Base-by-base conservation (phyloP, 2,329 filamentous ascomycete species). In the Eutypella sp. region DNA sequence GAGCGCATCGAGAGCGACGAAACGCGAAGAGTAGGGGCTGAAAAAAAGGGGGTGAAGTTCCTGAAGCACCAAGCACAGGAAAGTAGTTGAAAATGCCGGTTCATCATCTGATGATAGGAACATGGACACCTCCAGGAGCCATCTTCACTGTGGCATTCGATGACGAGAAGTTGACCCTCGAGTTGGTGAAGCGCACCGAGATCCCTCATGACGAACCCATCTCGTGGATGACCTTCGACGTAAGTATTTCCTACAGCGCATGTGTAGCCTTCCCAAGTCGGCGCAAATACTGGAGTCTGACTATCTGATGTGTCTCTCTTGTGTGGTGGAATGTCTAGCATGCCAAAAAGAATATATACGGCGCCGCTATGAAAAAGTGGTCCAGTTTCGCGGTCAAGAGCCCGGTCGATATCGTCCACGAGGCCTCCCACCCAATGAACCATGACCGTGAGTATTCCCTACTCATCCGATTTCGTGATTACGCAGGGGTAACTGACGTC, bases 311-410 rank as follows among this genome's bases (percentile, higher is more conserved):
- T n/a, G n/a, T n/a, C n/a, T n/a, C n/a, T n/a, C n/a, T n/a, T n/a
- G n/a, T n/a, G n/a, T n/a, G n/a, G n/a, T n/a, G n/a, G n/a, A n/a
- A n/a, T 25, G 3, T 46, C 44, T 61, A 92, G 84, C 88, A 95
- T 68, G 72, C 78, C 50, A 87, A 85, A 61, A 92, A 89, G 68
- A 85, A 87, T 64, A 84, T 95, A 49, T 95, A 95, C 66, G 89
- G 89, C 58, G 84, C 89, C 3, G 87, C 88, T 49, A 93, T 93
- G 88, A 95, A 95, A 75, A 92, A 90, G 65, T 95, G 89, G 88
- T 85, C 85, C 41, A 90, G 85, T 64, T 92, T 88, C 66, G 73
- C 82, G 39, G 85, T 95, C 58, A 79, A 84, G 57, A 84, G 79
- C 55, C 86, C 89, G 3, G 84, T 81, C 2, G 81, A 89, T 41